Percentiles rank a stretch among this genome's conserved stretches.
Conservation (phyloP, 148 eudicot genomes). For the Cornus florida region DNA sequence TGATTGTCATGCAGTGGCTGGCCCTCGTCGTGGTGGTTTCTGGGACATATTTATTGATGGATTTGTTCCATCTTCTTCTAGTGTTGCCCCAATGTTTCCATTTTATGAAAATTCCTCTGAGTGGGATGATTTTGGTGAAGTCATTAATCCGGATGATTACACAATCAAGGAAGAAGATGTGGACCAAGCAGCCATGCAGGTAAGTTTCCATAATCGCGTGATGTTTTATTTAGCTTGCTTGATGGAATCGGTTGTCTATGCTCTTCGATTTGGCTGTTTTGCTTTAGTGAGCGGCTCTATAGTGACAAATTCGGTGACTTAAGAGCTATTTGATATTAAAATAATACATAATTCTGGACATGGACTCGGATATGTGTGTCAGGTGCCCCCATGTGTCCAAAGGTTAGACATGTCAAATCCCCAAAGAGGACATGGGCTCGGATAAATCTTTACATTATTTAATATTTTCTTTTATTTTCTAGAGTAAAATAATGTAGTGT, state of each 20-base stretch:
- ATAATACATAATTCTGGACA: no score
- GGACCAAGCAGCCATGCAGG: slow-evolving; percentile 67
- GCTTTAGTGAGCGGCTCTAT: neutral
- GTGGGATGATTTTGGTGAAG: slow-evolving; percentile 99
- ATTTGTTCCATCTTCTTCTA: slow-evolving; percentile 73
- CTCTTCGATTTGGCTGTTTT: neutral
- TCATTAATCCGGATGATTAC: slow-evolving; percentile 93
- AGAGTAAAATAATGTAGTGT: no score
- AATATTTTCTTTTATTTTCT: no score
- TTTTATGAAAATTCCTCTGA: slow-evolving; percentile 56
- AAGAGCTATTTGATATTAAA: no score
- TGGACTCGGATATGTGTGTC: no score
- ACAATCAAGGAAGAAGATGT: slow-evolving; percentile 80
- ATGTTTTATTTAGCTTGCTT: slow-evolving; percentile 8
- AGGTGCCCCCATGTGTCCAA: no score
- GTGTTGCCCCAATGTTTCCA: slow-evolving; percentile 94
- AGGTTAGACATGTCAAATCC: no score
- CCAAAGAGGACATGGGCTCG: no score
- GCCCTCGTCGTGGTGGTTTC: slow-evolving; percentile 45
- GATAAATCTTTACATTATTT: no score
- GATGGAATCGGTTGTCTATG: neutral
- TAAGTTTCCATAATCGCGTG: slow-evolving; percentile 16
- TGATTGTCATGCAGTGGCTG: slow-evolving; percentile 41
- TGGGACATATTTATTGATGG: slow-evolving; percentile 85
- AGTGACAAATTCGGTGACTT: no score